phyloP scores from a whole-genome alignment of 345 rosid genomes.

The Camelina laxa region DNA sequence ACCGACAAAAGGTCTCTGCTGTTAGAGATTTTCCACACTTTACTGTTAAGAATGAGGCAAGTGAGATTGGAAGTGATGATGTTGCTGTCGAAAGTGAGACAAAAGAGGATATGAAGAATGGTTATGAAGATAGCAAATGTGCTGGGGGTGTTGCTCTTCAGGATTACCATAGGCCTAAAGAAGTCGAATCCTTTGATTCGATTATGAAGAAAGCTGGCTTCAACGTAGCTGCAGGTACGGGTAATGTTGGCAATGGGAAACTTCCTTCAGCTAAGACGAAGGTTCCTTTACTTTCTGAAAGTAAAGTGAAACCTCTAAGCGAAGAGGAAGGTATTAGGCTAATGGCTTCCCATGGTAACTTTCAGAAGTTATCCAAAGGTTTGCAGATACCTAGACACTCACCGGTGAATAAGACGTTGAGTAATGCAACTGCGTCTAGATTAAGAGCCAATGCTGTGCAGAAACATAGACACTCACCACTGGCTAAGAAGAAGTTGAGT shows the following conservation, averaged over 20 bases:
- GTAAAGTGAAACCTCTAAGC: slow-evolving; percentile 28
- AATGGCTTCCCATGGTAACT: neutral
- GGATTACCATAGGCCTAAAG: neutral
- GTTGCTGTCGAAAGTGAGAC: neutral
- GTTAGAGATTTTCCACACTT: neutral
- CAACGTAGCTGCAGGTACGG: neutral
- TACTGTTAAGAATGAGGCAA: neutral
- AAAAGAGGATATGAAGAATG: neutral
- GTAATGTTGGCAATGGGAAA: neutral
- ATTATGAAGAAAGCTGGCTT: slow-evolving; percentile 34
- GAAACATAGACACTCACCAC: too few relatives aligned
- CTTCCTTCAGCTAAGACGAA: neutral
- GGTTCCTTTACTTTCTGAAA: neutral
- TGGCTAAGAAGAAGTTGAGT: neutral
- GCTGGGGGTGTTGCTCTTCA: neutral
- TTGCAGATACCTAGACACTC: too few relatives aligned
- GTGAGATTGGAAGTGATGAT: neutral
- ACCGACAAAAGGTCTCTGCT: neutral
- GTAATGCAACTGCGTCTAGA: too few relatives aligned
- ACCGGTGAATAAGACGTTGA: too few relatives aligned
- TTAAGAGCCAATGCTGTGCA: too few relatives aligned
- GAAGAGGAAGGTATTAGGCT: slow-evolving; percentile 10
- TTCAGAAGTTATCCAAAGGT: too few relatives aligned
- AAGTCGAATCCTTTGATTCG: slow-evolving; percentile 13
- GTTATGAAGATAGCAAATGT: neutral